phyloP scores from a whole-genome alignment of 371 early-diverging fungal species.

The Mortierella sp. region DNA sequence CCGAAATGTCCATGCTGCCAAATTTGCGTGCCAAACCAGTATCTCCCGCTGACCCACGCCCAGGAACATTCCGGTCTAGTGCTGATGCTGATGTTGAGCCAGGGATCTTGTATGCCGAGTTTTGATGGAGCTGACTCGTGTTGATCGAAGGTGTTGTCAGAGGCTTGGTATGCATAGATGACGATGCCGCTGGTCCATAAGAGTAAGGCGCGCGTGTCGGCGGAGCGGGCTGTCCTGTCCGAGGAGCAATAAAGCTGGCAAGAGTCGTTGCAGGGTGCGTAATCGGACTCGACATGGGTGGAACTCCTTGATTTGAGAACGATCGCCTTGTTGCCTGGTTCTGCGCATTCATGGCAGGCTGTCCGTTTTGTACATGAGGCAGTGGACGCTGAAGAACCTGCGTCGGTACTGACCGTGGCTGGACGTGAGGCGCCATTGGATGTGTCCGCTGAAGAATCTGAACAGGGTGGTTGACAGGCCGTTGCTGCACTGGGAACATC shows the following conservation, averaged over 20 bases:
- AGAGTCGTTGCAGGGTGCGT: constrained; percentile 36
- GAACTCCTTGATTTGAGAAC: constrained; percentile 26
- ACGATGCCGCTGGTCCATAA: constrained; percentile 41
- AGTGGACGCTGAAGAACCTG: constrained; percentile 55
- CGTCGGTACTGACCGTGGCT: constrained; percentile 48
- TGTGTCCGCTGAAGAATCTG: constrained; percentile 55
- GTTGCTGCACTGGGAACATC: constrained; percentile 24
- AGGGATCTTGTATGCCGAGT: constrained; percentile 8
- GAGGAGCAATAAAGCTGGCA: constrained; percentile 47
- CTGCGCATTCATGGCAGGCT: constrained; percentile 15
- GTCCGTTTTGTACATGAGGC: constrained; percentile 18
- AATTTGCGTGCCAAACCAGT: constrained; percentile 33
- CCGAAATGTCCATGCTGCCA: constrained; percentile 44
- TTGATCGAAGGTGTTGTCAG: constrained; percentile 25
- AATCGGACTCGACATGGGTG: constrained; percentile 31
- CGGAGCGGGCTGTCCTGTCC: constrained; percentile 39
- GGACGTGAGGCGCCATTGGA: constrained; percentile 43
- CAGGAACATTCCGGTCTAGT: constrained; percentile 23
- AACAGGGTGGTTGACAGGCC: constrained; percentile 42
- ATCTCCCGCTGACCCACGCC: constrained; percentile 21
- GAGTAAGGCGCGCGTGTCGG: constrained; percentile 46
- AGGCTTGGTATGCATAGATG: constrained; percentile 15
- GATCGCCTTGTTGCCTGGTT: constrained; percentile 26
- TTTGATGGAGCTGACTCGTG: constrained; percentile 17
- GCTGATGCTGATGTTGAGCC: constrained; percentile 15